These are phyloP conservation scores for Candida palmyrensis DNA, from an alignment of 805 yeast species.

Conservation along the genomic window DNA sequence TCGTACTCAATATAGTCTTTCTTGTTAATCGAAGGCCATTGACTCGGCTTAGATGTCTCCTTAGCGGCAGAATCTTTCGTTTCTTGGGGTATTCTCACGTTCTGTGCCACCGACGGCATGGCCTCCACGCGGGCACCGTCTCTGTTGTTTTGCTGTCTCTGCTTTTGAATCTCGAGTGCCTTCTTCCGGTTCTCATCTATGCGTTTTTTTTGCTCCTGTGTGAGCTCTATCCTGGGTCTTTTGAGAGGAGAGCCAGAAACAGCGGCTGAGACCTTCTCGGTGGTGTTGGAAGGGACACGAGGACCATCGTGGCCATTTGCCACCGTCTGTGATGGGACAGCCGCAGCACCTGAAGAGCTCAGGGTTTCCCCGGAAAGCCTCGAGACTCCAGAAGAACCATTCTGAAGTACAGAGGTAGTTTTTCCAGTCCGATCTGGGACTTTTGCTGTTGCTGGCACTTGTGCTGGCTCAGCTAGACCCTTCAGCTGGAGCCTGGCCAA, in stretches of 20 bases:
- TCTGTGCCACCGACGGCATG: neutral
- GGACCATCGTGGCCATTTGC: too few species aligned
- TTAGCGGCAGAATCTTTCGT: conserved; percentile 1
- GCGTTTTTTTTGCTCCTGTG: conserved; percentile 45
- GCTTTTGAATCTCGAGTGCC: conserved; percentile 44
- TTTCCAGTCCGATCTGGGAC: conserved; percentile 2
- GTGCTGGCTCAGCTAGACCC: conserved; percentile 19
- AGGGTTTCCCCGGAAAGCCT: too few species aligned
- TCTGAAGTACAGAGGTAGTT: neutral
- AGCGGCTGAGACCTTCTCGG: conserved; percentile 5
- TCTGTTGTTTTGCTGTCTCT: conserved; percentile 27
- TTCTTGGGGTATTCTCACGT: conserved; percentile 4
- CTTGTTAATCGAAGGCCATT: conserved; percentile 36
- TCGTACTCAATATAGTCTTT: conserved; percentile 80
- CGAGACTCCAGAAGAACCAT: too few species aligned
- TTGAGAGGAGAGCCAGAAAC: conserved; percentile 7
- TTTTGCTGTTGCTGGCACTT: too few species aligned
- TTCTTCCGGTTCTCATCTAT: conserved; percentile 50
- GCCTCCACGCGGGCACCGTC: conserved; percentile 23
- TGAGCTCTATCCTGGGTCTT: conserved; percentile 26
- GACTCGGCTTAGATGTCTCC: conserved; percentile 4
- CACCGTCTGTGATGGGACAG: too few species aligned
- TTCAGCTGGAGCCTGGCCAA: conserved; percentile 50
- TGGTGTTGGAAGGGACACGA: too few species aligned
- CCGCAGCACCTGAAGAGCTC: too few species aligned